Conservation (phyloP, 2,329 filamentous ascomycete genomes). For the Calonectria hawksworthii region DNA sequence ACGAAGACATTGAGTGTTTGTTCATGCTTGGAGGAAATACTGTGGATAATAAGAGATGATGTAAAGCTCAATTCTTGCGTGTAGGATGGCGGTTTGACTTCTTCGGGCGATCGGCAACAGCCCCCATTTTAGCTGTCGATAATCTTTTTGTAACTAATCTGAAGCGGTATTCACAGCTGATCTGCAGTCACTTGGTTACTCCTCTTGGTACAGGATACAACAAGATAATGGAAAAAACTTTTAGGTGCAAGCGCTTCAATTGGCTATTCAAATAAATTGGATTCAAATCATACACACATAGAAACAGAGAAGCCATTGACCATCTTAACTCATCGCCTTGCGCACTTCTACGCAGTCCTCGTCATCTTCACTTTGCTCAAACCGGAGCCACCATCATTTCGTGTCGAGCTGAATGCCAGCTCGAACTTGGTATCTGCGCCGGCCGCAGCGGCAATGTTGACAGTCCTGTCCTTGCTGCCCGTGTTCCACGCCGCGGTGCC, state of each 20-base stretch:
- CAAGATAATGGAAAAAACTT: neutral
- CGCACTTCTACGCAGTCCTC: neutral
- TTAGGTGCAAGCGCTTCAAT: no score
- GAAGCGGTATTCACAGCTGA: no score
- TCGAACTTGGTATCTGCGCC: slow-evolving; percentile 27
- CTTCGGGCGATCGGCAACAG: neutral
- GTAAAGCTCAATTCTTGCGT: neutral
- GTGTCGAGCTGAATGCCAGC: slow-evolving; percentile 25
- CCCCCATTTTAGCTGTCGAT: neutral
- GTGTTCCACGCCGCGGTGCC: slow-evolving; percentile 25
- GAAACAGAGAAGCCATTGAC: neutral
- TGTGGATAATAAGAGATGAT: neutral
- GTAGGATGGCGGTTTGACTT: neutral
- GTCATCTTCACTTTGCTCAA: slow-evolving; percentile 32
- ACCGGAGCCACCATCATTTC: slow-evolving; percentile 25
- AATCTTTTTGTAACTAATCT: neutral
- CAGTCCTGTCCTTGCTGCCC: slow-evolving; percentile 5
- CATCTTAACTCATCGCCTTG: neutral
- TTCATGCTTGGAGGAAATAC: neutral
- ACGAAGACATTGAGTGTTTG: neutral
- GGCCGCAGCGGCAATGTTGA: slow-evolving; percentile 16
- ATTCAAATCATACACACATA: neutral
- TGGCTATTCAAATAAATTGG: neutral
- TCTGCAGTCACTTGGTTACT: neutral
- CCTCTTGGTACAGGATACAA: neutral